A percentile compares a stretch with the other conserved stretches of the same genome.
Evolutionary conservation across 1,284 basidiomycete species (phyloP).

Genomic region (Meripilus lineatus): DNA sequence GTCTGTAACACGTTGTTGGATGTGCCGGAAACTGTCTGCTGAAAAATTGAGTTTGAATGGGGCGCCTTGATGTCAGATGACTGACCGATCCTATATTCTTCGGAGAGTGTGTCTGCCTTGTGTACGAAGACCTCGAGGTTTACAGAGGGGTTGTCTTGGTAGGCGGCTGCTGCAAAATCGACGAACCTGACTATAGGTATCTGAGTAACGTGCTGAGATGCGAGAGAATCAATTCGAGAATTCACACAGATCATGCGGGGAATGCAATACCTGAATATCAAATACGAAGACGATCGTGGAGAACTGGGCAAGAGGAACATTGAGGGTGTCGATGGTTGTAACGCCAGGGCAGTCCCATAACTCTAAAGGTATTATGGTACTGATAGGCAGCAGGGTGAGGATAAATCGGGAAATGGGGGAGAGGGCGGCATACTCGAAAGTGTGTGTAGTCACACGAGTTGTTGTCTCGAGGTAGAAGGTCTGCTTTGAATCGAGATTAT

Average conservation of each 20-base stretch:
- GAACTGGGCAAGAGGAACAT: slow-evolving; percentile 69
- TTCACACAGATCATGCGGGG: neutral
- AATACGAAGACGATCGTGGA: slow-evolving; percentile 91
- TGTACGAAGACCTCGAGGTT: slow-evolving; percentile 94
- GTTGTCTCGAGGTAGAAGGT: slow-evolving; percentile 92
- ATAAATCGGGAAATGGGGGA: slow-evolving; percentile 2
- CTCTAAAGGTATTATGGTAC: slow-evolving; percentile 88
- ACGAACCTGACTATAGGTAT: slow-evolving; percentile 78
- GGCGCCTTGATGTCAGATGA: slow-evolving; percentile 9
- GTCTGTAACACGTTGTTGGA: slow-evolving; percentile 81
- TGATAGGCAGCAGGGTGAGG: slow-evolving; percentile 28
- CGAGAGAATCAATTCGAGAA: neutral
- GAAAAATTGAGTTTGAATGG: slow-evolving; percentile 7
- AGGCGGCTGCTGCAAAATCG: slow-evolving; percentile 70
- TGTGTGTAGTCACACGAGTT: slow-evolving; percentile 68
- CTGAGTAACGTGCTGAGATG: slow-evolving; percentile 57
- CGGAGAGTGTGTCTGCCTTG: slow-evolving; percentile 90
- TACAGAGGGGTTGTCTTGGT: slow-evolving; percentile 73
- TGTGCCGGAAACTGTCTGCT: slow-evolving; percentile 83
- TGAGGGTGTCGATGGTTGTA: slow-evolving; percentile 71
- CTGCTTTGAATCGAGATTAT: slow-evolving; percentile 78
- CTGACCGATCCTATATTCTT: slow-evolving; percentile 89
- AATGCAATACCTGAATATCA: slow-evolving; percentile 77
- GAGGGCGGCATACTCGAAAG: slow-evolving; percentile 68
- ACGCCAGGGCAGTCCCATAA: slow-evolving; percentile 95